phyloP scores from a whole-genome alignment of 2,329 filamentous ascomycete genomes.

The Pseudopyricularia javanii region DNA sequence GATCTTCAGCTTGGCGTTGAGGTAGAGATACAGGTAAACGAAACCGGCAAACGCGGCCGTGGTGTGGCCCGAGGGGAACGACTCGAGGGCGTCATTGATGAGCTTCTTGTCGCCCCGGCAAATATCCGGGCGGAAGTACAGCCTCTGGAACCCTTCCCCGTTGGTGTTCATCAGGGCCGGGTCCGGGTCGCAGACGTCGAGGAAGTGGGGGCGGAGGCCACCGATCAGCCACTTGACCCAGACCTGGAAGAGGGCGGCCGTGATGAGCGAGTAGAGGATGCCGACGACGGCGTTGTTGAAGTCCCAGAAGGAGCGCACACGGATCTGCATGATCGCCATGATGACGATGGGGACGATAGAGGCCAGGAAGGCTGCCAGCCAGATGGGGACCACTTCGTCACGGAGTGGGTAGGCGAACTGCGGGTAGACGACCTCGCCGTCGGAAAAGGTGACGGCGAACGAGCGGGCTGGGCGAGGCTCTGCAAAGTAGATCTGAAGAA shows the following conservation, averaged over 20 bases:
- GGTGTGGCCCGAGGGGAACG: conserved; percentile 62
- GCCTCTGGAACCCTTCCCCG: conserved; percentile 29
- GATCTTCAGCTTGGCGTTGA: conserved; percentile 70
- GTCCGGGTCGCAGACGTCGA: conserved; percentile 54
- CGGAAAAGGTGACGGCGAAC: conserved; percentile 53
- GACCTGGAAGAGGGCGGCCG: conserved; percentile 64
- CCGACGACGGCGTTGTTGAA: conserved; percentile 60
- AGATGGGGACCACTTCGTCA: conserved; percentile 60
- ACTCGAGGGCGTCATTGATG: conserved; percentile 59
- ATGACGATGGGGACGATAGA: conserved; percentile 50
- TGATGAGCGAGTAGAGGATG: conserved; percentile 57
- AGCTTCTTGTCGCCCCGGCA: conserved; percentile 53
- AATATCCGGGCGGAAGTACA: conserved; percentile 59
- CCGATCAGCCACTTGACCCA: conserved; percentile 67
- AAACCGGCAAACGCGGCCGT: conserved; percentile 64
- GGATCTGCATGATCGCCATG: conserved; percentile 54
- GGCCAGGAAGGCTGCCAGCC: conserved; percentile 54
- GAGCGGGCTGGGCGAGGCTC: conserved; percentile 55
- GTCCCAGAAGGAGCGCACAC: conserved; percentile 57
- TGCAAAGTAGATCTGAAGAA: conserved; percentile 45
- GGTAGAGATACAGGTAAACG: conserved; percentile 58
- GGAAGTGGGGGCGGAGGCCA: conserved; percentile 59
- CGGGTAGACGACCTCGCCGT: conserved; percentile 58
- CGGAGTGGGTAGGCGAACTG: conserved; percentile 60
- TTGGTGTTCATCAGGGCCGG: conserved; percentile 28